Base-by-base conservation (phyloP, 148 eudicot species). In the Spergularia marina region DNA sequence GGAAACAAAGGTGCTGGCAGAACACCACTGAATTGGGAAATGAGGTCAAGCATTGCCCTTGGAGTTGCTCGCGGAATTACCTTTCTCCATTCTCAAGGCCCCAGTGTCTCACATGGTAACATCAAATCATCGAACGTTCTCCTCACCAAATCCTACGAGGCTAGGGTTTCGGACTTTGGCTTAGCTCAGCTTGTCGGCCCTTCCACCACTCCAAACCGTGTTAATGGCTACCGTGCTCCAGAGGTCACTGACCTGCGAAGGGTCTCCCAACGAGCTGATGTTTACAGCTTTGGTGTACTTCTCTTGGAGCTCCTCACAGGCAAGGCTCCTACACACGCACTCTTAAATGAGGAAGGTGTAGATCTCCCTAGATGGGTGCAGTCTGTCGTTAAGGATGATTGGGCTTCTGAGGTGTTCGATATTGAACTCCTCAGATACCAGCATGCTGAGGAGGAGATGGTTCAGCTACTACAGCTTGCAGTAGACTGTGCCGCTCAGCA, bases 231-330 rank as follows among this genome's bases (percentile, higher is more conserved):
- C 68, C 87, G 87, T 25, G 87, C 87, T 4, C 87, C 87, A 0
- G 87, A 84, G 57, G 84, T 84, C 25, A 79, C 82, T 13, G 83
- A 84, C 65, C 68, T 84, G 0, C 76, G 80, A 58, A 79, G 47
- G 55, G 67, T 68, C 4, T 77, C 86, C 70, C 83, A 77, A 52
- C 81, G 74, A 56, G 81, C 84, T 2, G 87, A 84, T 16, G 81
- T 84, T 23, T 84, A 81, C 68, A 84, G 87, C 71, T 84, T 78
- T 3, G 87, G 87, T 14, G 84, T 84, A n/a, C 72, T 84, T 16
- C 76, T 84, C 16, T 76, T 84, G 76, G 87, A 84, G 71, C 84
- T 84, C 70, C 77, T 84, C 39, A 84, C 87, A 5, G 87, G 87
- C 21, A 84, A 84, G 56, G 87, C 87, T 9, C 87, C 87, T 17